Base-by-base conservation (phyloP, 192 early-diverging fungal genomes). In the Allomyces macrogynus region DNA sequence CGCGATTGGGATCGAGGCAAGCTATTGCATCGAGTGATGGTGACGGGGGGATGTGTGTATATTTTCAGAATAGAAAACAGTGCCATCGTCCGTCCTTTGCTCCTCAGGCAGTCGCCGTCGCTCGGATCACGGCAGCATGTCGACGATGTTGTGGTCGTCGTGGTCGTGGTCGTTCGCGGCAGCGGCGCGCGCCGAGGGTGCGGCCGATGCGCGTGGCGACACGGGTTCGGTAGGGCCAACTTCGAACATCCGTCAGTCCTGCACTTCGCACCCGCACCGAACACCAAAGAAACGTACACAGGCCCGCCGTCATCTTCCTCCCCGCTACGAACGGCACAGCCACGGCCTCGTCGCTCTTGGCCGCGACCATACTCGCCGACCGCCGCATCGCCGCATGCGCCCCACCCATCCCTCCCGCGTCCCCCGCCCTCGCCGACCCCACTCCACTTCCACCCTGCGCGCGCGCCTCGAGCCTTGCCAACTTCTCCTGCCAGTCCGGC, bases 401-500 rank as follows among this genome's bases (percentile, higher is more conserved):
- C 3, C 49, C 49, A 14, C 16, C 20, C 49, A 57, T 57, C 16
- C 49, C 49, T n/a, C 1, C 16, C 49, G 49, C 49, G 2, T 3
- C 49, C n/a, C n/a, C n/a, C 2, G 49, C 20, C 49, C 49, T 3
- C 49, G 49, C 49, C 20, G 49, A 20, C 12, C 49, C 49, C 16
- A 20, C 20, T 57, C 49, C 49, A 57, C 49, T 16, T n/a, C n/a
- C n/a, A n/a, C n/a, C n/a, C 16, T n/a, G 12, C 12, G 16, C 49
- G 12, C 49, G 12, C 20, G 49, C 12, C 61, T 81, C 78, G 16
- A 72, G 62, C 61, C 72, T 67, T 10, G 75, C 64, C 7, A 83
- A 68, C 62, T 75, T 76, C 26, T 72, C 71, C 10, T 70, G 66
- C 64, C 81, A 83, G 40, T 81, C 77, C n/a, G 78, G 70, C 10